A percentile compares a stretch with the other conserved stretches of the same genome.
Conservation (phyloP, 1,284 basidiomycete genomes). For the Apiotrichum akiyoshidainum region DNA sequence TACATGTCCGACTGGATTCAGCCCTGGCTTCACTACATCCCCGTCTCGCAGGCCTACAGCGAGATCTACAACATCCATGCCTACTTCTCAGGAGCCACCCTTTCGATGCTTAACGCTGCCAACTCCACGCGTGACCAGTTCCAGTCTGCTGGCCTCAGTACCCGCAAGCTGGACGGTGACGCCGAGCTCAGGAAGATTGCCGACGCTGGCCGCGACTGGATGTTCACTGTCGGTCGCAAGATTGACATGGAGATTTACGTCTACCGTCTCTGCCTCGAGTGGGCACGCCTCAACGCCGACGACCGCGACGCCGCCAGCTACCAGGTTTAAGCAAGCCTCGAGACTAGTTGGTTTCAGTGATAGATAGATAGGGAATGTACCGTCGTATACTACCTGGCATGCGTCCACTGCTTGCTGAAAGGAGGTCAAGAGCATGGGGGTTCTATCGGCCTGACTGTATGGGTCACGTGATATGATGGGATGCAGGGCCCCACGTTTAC, state of each 20-base stretch:
- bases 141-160: conserved; percentile 46
- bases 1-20: conserved; percentile 66
- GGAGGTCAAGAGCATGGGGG: no score
- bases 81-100: conserved; percentile 79
- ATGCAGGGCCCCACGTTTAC: no score
- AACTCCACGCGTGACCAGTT: conserved; percentile 49
- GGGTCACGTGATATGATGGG: no score
- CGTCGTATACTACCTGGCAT: no score
- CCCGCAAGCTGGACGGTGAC: conserved; percentile 63
- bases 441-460: no score
- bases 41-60: conserved; percentile 74
- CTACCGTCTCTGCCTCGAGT: conserved; percentile 81
- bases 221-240: conserved; percentile 69
- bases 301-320: conserved; percentile 68
- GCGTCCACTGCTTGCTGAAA: no score
- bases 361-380: no score
- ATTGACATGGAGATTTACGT: conserved; percentile 86
- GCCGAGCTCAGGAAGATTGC: conserved; percentile 73
- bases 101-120: conserved; percentile 59
- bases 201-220: conserved; percentile 83
- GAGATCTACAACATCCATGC: conserved; percentile 89
- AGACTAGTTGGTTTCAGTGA: no score
- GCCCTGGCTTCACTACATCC: conserved; percentile 80
- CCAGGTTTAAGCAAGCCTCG: conserved; percentile 14
- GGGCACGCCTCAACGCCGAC: conserved; percentile 76